Evolutionary conservation across 1,284 basidiomycete genomes (phyloP).

Genomic region (Cryptococcus neoformans): DNA sequence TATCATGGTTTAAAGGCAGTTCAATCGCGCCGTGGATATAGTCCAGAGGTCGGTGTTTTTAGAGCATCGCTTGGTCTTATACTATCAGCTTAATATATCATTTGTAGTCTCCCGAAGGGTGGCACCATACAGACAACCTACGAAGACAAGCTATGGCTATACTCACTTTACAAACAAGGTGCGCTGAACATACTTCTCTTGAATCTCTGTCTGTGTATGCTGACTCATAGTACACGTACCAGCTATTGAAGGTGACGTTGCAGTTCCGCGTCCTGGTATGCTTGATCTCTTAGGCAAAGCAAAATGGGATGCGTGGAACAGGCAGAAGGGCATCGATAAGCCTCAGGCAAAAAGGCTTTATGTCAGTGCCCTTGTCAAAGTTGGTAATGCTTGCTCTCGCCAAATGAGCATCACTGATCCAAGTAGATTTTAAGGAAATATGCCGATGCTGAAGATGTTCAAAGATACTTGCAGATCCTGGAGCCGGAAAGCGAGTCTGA

Average conservation of each 20-base stretch:
- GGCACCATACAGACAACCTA: slow-evolving; percentile 96
- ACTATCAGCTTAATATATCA: too few species aligned
- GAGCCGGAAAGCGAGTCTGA: slow-evolving; percentile 74
- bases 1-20: slow-evolving; percentile 51
- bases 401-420: background rate
- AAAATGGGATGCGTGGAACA: slow-evolving; percentile 97
- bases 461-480: slow-evolving; percentile 26
- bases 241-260: slow-evolving; percentile 46
- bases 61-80: background rate
- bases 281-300: slow-evolving; percentile 82
- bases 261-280: slow-evolving; percentile 37
- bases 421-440: slow-evolving; percentile 73
- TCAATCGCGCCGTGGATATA: slow-evolving; percentile 91
- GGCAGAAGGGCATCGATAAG: slow-evolving; percentile 74
- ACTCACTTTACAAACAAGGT: slow-evolving; percentile 96
- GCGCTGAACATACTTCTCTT: slow-evolving; percentile 6
- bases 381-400: too few species aligned
- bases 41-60: slow-evolving; percentile 58
- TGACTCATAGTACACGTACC: background rate
- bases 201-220: background rate
- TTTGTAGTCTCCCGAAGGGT: slow-evolving; percentile 69
- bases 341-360: slow-evolving; percentile 86
- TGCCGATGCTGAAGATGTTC: slow-evolving; percentile 26
- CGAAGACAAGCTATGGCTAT: slow-evolving; percentile 93
- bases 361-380: slow-evolving; percentile 65